Evolutionary conservation across 1,139 yeast genomes (phyloP).

Genomic region (Yamadazyma atmosphaerica): DNA sequence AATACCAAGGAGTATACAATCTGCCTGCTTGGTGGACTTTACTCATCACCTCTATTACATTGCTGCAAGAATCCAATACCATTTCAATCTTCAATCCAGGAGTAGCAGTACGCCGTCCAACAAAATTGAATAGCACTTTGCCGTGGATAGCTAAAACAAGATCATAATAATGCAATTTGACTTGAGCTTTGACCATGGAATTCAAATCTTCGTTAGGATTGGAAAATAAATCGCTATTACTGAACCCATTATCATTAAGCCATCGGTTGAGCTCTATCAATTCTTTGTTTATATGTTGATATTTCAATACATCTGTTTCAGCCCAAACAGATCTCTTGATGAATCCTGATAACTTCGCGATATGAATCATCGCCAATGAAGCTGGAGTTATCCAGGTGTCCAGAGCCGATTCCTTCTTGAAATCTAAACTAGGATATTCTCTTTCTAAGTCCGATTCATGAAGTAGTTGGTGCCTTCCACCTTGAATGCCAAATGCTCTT

Average conservation of each 20-base stretch:
- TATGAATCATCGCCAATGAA: slow-evolving; percentile 48
- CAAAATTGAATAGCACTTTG: slow-evolving; percentile 31
- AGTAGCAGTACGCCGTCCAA: slow-evolving; percentile 33
- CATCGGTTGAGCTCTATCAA: slow-evolving; percentile 30
- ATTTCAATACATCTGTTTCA: slow-evolving; percentile 30
- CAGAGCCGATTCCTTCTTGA: slow-evolving; percentile 25
- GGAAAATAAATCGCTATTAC: slow-evolving; percentile 29
- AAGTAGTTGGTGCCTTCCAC: slow-evolving; percentile 50
- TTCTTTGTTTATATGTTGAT: slow-evolving; percentile 37
- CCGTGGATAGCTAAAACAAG: slow-evolving; percentile 39
- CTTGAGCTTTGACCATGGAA: slow-evolving; percentile 36
- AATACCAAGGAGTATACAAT: slow-evolving; percentile 57
- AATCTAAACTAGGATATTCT: slow-evolving; percentile 36
- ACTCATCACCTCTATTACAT: slow-evolving; percentile 34
- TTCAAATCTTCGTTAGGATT: slow-evolving; percentile 17
- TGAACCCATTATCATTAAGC: slow-evolving; percentile 40
- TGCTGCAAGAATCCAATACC: slow-evolving; percentile 38
- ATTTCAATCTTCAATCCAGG: slow-evolving; percentile 34
- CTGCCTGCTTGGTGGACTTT: slow-evolving; percentile 34
- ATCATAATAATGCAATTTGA: slow-evolving; percentile 44
- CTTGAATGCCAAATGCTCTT: slow-evolving; percentile 53
- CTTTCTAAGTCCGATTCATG: slow-evolving; percentile 33
- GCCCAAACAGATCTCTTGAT: slow-evolving; percentile 29
- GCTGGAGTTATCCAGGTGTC: slow-evolving; percentile 59
- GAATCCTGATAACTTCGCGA: slow-evolving; percentile 40